These are phyloP conservation scores for Solanum bulbocastanum DNA, from an alignment of 257 asterid genomes.

Conservation along the genomic window DNA sequence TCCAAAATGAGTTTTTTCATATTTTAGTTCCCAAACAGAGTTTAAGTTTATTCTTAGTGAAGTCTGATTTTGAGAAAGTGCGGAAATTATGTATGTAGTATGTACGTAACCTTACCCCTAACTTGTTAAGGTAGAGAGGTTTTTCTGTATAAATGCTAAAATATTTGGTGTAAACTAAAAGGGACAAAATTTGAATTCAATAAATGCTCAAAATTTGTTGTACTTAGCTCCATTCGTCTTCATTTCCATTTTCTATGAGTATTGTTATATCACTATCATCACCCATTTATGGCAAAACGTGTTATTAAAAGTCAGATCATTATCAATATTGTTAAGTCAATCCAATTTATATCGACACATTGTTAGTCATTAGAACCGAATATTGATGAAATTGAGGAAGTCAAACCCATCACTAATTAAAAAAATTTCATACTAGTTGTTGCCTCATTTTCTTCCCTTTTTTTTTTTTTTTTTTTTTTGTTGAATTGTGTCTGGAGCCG, in stretches of 20 bases:
- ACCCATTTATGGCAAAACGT: not conserved
- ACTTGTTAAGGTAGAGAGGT: not conserved
- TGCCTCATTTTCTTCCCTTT: not conserved
- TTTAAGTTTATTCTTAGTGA: not conserved
- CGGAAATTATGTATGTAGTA: not conserved
- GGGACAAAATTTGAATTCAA: not conserved
- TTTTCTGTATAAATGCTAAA: too few species aligned
- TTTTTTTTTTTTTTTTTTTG: not conserved
- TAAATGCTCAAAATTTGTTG: not conserved
- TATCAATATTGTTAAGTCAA: not conserved
- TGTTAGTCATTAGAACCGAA: not conserved
- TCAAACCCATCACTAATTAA: constrained; percentile 1
- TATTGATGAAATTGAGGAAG: not conserved
- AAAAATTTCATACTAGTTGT: constrained; percentile 30
- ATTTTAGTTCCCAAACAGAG: not conserved
- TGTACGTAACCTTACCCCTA: too few species aligned
- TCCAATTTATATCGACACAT: constrained; percentile 18
- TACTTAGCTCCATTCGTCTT: not conserved
- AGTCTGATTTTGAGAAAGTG: not conserved
- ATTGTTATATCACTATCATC: not conserved
- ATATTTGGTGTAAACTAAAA: not conserved
- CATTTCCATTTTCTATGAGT: not conserved
- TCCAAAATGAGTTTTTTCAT: not conserved
- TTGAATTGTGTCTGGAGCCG: not conserved
- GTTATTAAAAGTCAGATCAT: not conserved